Conservation (phyloP, 1,284 basidiomycete species). For the Apiotrichum laibachii region DNA sequence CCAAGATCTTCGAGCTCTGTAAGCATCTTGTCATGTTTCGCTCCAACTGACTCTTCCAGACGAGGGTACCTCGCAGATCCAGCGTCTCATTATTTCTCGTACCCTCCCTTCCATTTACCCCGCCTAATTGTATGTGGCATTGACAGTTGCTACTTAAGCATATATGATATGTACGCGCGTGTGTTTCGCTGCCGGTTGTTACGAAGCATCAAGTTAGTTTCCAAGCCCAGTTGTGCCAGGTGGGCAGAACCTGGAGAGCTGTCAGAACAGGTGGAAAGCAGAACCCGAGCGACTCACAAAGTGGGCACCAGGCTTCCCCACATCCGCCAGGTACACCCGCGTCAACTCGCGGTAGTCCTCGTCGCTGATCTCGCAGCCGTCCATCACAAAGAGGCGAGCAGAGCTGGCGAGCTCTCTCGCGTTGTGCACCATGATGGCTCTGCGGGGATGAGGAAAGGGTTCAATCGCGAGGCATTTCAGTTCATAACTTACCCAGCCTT, state of each 20-base stretch:
- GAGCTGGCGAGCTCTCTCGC: conserved; percentile 1
- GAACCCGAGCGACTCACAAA: neutral
- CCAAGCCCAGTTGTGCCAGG: conserved; percentile 9
- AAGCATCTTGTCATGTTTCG: conserved; percentile 19
- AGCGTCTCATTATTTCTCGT: conserved; percentile 51
- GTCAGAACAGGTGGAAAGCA: neutral
- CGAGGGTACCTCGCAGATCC: conserved; percentile 53
- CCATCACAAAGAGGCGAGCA: conserved; percentile 3
- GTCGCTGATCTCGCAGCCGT: conserved; percentile 4
- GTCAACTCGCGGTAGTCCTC: neutral
- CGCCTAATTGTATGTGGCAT: conserved; percentile 21
- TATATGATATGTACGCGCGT: neutral
- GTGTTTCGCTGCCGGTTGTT: neutral
- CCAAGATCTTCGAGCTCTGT: conserved; percentile 55
- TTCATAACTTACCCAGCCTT: neutral
- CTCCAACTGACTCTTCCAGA: conserved; percentile 21
- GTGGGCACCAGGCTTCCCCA: neutral
- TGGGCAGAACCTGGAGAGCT: conserved; percentile 2
- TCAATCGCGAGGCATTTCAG: neutral
- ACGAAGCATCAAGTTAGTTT: conserved; percentile 3
- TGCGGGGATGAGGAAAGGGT: neutral
- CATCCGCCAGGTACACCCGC: conserved; percentile 1
- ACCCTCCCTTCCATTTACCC: conserved; percentile 47
- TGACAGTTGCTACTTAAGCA: neutral
- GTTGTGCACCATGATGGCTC: conserved; percentile 6